Evolutionary conservation across 129 eudicot species (phyloP), one percentile per base, ranked within the genome.

Genomic region (Centaurea solstitialis): DNA sequence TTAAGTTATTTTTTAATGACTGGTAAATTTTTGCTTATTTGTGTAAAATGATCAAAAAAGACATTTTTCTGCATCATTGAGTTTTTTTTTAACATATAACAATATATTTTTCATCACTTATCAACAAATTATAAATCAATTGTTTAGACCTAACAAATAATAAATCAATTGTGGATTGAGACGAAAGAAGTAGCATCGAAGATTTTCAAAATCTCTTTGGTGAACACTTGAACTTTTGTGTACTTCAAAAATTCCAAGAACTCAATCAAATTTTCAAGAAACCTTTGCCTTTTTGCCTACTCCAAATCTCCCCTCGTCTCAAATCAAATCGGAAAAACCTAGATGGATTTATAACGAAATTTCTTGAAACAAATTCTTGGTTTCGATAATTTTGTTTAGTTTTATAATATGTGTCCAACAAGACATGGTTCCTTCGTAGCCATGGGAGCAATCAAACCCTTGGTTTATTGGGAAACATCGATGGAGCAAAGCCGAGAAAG

Each of bases 401-500:
- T 80, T 6, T 21, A 22, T 13, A 77, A 72, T 72, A 73, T 72
- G 78, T 12, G 79, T 80, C 22, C 78, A 80, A 72, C 84, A 81
- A 74, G 79, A 74, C 62, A 26, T 24, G 72, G 62, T 59, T 79
- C 43, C 72, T 70, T 79, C 83, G 9, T 28, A 11, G 40, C 64
- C 74, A 62, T 74, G 76, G 33, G 76, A 30, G 37, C n/a, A n/a
- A 53, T 35, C 71, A 35, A 64, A 24, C 28, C 78, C 65, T 45
- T 66, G 75, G 74, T 43, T 38, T 6, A 85, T 92, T 73, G 85
- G 88, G 76, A 23, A 76, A 35, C 83, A 85, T 45, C 76, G 88
- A 59, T 96, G 97, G 98, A 85, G 76, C 13, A 37, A 64, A 73
- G 98, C 93, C 1, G 98, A 96, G 68, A 81, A 77, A 82, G 91